Base-by-base conservation (phyloP, 1,284 basidiomycete genomes). In the Hemileia vastatrix region DNA sequence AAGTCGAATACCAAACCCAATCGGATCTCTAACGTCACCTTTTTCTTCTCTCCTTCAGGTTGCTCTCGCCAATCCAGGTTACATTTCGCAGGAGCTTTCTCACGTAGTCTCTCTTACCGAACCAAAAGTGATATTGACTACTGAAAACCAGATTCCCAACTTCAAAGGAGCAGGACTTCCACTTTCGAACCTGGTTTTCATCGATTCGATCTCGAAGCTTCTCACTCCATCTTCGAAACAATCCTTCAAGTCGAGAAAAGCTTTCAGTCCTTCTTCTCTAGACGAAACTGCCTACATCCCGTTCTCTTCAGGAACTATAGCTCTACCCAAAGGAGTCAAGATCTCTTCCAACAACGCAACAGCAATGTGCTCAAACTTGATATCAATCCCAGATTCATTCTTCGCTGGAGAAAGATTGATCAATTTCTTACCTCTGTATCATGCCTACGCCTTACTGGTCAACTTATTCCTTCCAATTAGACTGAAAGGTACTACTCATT, bases 261-360 rank as follows among this genome's bases (percentile, higher is more conserved):
- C 55, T 6, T 19, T 19, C 44, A 19, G 19, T 4, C 32, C 60
- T 18, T 47, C 31, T 21, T 15, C 21, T 15, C 44, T 43, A 2
- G 33, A 59, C 9, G 19, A 33, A 6, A 63, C 59, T 1, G 65
- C 65, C 11, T 67, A 65, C 48, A 60, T 69, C 6, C 63, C 65
- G 1, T 69, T 64, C 45, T 63, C 59, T 44, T 67, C 65, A 21
- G 68, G 68, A 11, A 69, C 68, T 4, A 69, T 67, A 0, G 68
- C 66, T 32, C 51, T 67, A 3, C 66, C 66, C 32, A 69, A 69
- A 43, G 66, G 66, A 3, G 65, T 69, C 19, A 63, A 68, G 48
- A 64, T 69, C 51, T 60, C 68, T 13, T 66, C 67, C 54, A 24
- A 23, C 44, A 69, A 69, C 48, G 58, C 68, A n/a, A 60, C 66